Conservation (phyloP, 768 basidiomycete genomes). For the Mycena alexandri region DNA sequence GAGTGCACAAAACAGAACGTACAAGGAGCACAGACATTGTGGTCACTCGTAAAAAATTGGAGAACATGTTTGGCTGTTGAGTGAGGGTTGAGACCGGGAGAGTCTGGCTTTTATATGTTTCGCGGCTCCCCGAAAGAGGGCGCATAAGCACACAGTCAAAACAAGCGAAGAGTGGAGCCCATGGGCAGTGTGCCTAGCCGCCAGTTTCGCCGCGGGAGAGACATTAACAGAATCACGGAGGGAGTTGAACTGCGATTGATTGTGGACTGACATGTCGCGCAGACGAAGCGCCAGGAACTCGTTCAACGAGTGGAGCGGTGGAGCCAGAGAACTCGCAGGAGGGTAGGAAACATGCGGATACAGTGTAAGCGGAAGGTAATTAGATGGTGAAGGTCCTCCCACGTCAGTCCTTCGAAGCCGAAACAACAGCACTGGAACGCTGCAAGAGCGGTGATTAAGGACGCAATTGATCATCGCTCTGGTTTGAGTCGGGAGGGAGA, state of each 20-base stretch:
- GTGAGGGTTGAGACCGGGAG: not conserved
- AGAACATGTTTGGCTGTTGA: slow-evolving; percentile 5
- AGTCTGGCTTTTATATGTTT: slow-evolving; percentile 1
- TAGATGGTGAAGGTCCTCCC: not conserved
- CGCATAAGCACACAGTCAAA: not conserved
- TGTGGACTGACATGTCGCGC: too few species aligned
- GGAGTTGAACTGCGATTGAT: too few species aligned
- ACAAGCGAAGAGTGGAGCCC: not conserved
- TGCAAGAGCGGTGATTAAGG: not conserved
- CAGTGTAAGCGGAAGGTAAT: not conserved
- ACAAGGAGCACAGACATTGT: not conserved
- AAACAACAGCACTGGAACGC: not conserved
- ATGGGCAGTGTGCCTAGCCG: not conserved
- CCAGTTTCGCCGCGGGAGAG: too few species aligned
- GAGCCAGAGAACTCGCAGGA: not conserved
- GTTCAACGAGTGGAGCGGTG: slow-evolving; percentile 1
- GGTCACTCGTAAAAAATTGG: not conserved
- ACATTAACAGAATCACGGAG: too few species aligned
- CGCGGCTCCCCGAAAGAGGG: not conserved
- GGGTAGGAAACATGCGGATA: not conserved
- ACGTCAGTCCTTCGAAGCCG: not conserved
- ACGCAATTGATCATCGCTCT: not conserved
- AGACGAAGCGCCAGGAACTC: not conserved
- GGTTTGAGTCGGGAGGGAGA: too few species aligned
- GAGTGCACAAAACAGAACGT: not conserved